phyloP scores from a whole-genome alignment of 129 eudicot species.

The Helianthus tuberosus region DNA sequence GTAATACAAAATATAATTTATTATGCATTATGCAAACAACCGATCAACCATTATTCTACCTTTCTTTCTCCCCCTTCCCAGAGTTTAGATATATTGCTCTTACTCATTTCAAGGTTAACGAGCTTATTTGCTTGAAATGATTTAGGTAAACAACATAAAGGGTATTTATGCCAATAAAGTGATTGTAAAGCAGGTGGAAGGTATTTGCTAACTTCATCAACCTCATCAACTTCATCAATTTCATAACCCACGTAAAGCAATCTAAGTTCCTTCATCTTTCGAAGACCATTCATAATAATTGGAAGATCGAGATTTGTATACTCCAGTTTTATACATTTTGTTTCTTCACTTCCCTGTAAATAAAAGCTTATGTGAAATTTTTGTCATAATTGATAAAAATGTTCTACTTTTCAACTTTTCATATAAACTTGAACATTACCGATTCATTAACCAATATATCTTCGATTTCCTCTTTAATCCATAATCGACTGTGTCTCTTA shows the following conservation, averaged over 20 bases:
- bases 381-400: neutral
- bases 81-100: neutral
- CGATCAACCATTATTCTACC: constrained; percentile 5
- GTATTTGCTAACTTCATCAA: neutral
- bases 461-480: neutral
- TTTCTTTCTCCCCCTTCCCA: constrained; percentile 5
- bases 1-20: neutral
- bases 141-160: neutral
- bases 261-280: constrained; percentile 14
- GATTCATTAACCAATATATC: neutral
- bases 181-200: neutral
- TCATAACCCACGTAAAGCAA: neutral
- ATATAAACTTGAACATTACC: neutral
- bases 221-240: too few species aligned
- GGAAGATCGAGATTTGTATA: neutral
- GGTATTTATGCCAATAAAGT: neutral
- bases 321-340: neutral
- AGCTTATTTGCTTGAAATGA: constrained; percentile 7
- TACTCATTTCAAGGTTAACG: neutral
- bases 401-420: neutral
- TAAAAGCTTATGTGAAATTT: neutral
- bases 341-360: constrained; percentile 11
- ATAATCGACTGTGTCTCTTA: too few species aligned
- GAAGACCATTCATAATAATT: constrained; percentile 7
- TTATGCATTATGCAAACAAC: neutral